Base-by-base conservation (phyloP, 2,329 filamentous ascomycete species). In the Exophiala alcalophila region DNA sequence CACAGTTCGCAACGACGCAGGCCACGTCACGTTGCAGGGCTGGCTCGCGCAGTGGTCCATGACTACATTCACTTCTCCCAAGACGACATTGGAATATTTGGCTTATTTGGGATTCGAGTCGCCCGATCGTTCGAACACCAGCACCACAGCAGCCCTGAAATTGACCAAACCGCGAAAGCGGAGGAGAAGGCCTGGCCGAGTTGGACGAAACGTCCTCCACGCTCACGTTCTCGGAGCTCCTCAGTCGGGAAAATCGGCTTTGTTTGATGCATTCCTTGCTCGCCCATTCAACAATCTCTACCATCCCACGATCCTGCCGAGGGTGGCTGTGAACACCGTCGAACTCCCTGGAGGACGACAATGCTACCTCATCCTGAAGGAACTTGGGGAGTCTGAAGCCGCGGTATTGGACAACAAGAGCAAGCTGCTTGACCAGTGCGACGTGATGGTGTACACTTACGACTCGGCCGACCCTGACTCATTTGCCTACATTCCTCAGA, bases 1-100 rank as follows among this genome's bases (percentile, higher is more conserved):
- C 16, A 96, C 92, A 0, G 91, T 97, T 12, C 83, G 88, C 28
- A 97, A 96, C 60, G 92, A 98, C 65, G 88, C 87, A 6, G 92
- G 92, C 0, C 81, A 97, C 62, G 90, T 98, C 49, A 98, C 92
- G 1, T 73, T 98, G 3, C 92, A 98, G 64, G 92, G 92, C 2
- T 98, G 92, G 92, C 78, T 98, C 25, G 92, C 92, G 3, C 92
- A 98, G 59, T 98, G 92, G 92, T 96, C 90, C 62, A 98, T 98
- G 92, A 98, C 92, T 0, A 98, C 92, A 0, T 98, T 97, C 58
- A 81, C 94, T 47, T 90, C 94, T 43, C 91, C 92, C 9, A 94
- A 92, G 61, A 96, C 88, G 0, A 97, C 92, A 0, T 75, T 98
- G 3, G 90, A 94, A 57, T 98, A 98, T 62, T 80, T 98, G 2